These are phyloP conservation scores for Heliosperma pusillum DNA, from an alignment of 148 eudicot species.

Conservation along the genomic window DNA sequence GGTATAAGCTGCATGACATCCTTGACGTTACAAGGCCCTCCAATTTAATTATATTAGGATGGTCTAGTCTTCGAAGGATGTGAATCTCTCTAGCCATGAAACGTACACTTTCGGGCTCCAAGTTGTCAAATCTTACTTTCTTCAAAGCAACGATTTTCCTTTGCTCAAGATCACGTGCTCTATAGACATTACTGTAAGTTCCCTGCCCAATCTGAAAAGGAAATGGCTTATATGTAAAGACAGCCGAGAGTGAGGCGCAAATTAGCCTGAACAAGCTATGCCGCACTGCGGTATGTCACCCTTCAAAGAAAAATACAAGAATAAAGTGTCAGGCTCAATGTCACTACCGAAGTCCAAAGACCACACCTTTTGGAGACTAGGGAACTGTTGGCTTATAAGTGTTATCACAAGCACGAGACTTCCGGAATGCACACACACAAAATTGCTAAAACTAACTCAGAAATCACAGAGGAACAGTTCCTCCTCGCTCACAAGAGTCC, in stretches of 20 bases:
- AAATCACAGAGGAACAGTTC: background rate
- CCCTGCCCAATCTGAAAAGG: conserved; percentile 80
- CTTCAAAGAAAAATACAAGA: background rate
- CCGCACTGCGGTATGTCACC: background rate
- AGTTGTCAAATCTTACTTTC: conserved; percentile 75
- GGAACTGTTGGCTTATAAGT: background rate
- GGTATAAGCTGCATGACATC: conserved; percentile 83
- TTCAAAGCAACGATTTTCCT: conserved; percentile 78
- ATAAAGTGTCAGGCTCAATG: background rate
- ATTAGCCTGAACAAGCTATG: conserved; percentile 7
- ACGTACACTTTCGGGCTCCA: conserved; percentile 84
- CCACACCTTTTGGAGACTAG: background rate
- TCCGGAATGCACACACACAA: background rate
- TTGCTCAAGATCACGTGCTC: conserved; percentile 77
- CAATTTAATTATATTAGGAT: conserved; percentile 74
- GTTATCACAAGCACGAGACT: background rate
- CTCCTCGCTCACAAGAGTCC: background rate
- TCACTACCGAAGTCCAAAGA: conserved; percentile 6
- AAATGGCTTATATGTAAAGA: conserved; percentile 7
- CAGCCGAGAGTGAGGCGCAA: conserved; percentile 19
- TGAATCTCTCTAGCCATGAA: conserved; percentile 88
- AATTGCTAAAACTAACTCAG: background rate
- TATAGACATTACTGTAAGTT: conserved; percentile 76
- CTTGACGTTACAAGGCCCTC: conserved; percentile 82
- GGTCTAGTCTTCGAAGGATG: conserved; percentile 71